phyloP scores from a whole-genome alignment of 148 eudicot species.

The Silene conica region DNA sequence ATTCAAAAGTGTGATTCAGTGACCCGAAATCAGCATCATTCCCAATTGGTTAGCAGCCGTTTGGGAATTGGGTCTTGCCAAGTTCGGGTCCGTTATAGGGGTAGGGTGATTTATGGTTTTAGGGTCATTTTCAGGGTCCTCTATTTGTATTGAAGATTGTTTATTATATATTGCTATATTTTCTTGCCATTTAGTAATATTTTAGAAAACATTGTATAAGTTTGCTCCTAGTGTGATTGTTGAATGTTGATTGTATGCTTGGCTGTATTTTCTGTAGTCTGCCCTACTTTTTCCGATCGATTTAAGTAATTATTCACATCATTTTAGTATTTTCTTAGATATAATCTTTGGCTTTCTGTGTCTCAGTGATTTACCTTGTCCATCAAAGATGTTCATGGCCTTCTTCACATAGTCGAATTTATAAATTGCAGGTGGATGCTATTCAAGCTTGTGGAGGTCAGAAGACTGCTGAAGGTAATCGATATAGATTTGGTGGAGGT shows the following conservation, averaged over 20 bases:
- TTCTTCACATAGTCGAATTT: conserved; percentile 10
- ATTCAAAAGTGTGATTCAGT: background rate
- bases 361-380: background rate
- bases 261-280: background rate
- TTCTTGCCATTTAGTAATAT: background rate
- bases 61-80: background rate
- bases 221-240: background rate
- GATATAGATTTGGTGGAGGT: conserved; percentile 68
- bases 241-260: background rate
- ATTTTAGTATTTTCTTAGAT: background rate
- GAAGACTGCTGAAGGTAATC: conserved; percentile 66
- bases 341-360: background rate
- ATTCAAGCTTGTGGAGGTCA: conserved; percentile 95
- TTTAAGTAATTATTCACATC: background rate
- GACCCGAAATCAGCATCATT: background rate
- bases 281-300: background rate
- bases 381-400: background rate
- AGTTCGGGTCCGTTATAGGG: background rate
- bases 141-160: conserved; percentile 1
- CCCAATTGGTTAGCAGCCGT: background rate
- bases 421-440: conserved; percentile 64
- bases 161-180: background rate
- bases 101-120: background rate
- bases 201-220: background rate
- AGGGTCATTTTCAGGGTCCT: background rate